Conservation (phyloP, 2,329 filamentous ascomycete species). For the Sphaerostilbella broomeana region DNA sequence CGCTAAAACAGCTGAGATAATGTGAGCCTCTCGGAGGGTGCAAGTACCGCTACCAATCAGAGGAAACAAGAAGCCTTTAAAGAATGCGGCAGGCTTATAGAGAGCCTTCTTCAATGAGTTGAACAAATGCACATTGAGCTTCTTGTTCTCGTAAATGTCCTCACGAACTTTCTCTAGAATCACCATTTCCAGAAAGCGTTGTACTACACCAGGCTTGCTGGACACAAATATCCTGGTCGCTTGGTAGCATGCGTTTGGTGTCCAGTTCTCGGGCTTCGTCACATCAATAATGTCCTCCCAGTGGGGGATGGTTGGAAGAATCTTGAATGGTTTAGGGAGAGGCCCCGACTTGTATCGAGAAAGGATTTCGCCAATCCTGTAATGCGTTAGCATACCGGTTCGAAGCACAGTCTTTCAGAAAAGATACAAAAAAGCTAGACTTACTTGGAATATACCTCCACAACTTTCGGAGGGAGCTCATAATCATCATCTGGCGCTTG, state of each 20-base stretch:
- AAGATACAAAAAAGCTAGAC: conserved; percentile 22
- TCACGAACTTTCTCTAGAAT: conserved; percentile 86
- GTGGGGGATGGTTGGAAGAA: conserved; percentile 81
- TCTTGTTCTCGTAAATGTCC: conserved; percentile 89
- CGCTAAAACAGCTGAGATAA: conserved; percentile 78
- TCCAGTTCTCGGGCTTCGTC: conserved; percentile 70
- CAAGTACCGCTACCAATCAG: conserved; percentile 80
- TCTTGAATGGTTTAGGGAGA: conserved; percentile 95
- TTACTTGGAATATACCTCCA: conserved; percentile 89
- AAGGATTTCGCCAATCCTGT: conserved; percentile 75
- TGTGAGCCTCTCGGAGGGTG: conserved; percentile 85
- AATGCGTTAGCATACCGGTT: conserved; percentile 17
- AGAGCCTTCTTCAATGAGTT: conserved; percentile 84
- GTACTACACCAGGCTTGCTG: conserved; percentile 69
- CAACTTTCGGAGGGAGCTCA: conserved; percentile 81
- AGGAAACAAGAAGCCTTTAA: conserved; percentile 93
- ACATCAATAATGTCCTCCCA: conserved; percentile 85
- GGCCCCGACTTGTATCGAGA: conserved; percentile 95
- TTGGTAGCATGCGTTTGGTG: conserved; percentile 74
- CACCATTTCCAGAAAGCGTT: conserved; percentile 80
- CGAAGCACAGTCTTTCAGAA: too few species aligned
- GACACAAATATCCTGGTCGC: conserved; percentile 91
- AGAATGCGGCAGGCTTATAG: conserved; percentile 93
- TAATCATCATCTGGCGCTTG: conserved; percentile 68
- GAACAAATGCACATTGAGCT: conserved; percentile 93